A percentile compares a stretch with the other conserved stretches of the same genome.
Evolutionary conservation across 1,284 basidiomycete genomes (phyloP).

Genomic region (Ustilago vetiveriae): DNA sequence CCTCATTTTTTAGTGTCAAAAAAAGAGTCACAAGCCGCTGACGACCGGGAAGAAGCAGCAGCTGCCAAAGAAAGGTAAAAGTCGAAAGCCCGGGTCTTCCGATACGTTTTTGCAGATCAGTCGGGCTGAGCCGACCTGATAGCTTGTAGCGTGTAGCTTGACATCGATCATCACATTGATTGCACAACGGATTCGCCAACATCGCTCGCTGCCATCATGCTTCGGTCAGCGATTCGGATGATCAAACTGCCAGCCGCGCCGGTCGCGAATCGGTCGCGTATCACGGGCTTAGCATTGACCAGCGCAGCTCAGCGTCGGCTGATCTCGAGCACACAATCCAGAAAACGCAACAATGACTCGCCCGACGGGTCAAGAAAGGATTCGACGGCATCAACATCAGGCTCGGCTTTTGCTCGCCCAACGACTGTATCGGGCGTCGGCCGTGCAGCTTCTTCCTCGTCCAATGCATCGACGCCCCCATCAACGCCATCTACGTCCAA

Average conservation of each 20-base stretch:
- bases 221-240: constrained; percentile 16
- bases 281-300: not conserved
- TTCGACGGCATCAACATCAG: not conserved
- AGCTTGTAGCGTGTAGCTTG: too few species aligned
- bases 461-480: not conserved
- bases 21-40: too few species aligned
- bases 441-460: constrained; percentile 6
- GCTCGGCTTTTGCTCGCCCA: not conserved
- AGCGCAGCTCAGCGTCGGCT: constrained; percentile 4
- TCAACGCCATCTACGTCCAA: constrained; percentile 11
- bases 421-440: not conserved
- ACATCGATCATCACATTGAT: not conserved
- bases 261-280: constrained; percentile 6
- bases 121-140: not conserved
- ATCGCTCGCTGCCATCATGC: too few species aligned
- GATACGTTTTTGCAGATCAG: not conserved
- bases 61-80: not conserved
- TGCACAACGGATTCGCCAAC: too few species aligned
- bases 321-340: constrained; percentile 7
- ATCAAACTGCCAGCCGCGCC: too few species aligned
- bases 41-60: too few species aligned
- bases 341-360: constrained; percentile 24
- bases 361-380: not conserved
- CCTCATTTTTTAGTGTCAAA: not conserved
- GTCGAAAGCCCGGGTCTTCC: not conserved